These are phyloP conservation scores for Castanopsis chinensis DNA, from an alignment of 306 rosid genomes.

Conservation along the genomic window DNA sequence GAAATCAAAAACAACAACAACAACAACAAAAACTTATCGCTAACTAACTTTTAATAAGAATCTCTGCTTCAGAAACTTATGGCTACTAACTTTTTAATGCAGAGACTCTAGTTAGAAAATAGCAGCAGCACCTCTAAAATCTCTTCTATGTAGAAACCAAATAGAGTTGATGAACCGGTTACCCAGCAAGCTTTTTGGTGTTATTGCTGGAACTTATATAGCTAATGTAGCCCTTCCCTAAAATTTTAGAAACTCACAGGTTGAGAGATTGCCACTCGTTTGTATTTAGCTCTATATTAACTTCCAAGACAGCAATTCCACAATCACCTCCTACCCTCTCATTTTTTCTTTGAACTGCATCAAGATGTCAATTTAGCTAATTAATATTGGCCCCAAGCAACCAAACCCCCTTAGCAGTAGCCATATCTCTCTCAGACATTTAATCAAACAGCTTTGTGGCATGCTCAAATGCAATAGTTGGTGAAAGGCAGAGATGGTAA, in stretches of 20 bases:
- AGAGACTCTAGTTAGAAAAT: neutral
- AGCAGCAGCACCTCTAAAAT: neutral
- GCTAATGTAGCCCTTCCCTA: neutral
- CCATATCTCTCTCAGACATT: too few species aligned
- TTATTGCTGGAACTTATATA: neutral
- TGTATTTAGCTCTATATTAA: too few species aligned
- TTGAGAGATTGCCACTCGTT: too few species aligned
- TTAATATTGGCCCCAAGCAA: neutral
- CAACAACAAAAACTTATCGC: neutral
- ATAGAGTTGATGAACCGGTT: constrained; percentile 4
- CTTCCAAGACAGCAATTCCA: too few species aligned
- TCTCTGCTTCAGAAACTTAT: too few species aligned
- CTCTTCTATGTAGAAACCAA: neutral
- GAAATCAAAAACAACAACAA: neutral
- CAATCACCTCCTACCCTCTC: too few species aligned
- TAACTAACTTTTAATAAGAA: neutral
- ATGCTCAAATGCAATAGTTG: too few species aligned
- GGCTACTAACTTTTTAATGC: neutral
- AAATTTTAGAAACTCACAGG: constrained; percentile 7
- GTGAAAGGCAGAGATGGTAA: too few species aligned
- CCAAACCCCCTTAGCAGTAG: neutral
- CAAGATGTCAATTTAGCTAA: neutral
- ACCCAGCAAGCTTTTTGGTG: constrained; percentile 2
- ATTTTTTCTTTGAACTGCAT: neutral
- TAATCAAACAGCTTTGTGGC: too few species aligned